These are phyloP conservation scores for Schwanniomyces vanrijiae DNA, from an alignment of 805 yeast genomes.

Conservation along the genomic window DNA sequence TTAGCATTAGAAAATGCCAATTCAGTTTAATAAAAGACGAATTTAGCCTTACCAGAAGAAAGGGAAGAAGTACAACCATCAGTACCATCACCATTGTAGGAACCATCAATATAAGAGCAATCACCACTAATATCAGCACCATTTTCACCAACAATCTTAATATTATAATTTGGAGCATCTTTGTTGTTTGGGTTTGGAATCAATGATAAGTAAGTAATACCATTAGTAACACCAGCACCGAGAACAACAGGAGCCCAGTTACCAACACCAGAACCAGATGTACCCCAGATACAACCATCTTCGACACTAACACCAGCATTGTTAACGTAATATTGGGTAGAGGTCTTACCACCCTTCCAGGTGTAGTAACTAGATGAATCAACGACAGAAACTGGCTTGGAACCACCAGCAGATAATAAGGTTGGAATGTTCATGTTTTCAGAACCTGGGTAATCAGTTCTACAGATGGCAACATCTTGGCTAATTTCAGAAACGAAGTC, in stretches of 20 bases:
- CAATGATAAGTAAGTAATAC: conserved; percentile 64
- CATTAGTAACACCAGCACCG: conserved; percentile 71
- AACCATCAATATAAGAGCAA: conserved; percentile 79
- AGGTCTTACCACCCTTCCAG: conserved; percentile 65
- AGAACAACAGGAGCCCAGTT: conserved; percentile 80
- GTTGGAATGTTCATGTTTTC: conserved; percentile 80
- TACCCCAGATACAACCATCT: conserved; percentile 76
- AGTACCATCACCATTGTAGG: conserved; percentile 63
- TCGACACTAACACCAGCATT: conserved; percentile 73
- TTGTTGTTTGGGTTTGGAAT: conserved; percentile 78
- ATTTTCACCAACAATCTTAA: conserved; percentile 44
- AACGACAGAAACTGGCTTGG: conserved; percentile 57
- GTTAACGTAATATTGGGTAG: conserved; percentile 75
- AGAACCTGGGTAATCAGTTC: conserved; percentile 82
- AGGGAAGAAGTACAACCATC: conserved; percentile 96
- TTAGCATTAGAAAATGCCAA: not conserved
- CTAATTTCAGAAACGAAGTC: conserved; percentile 50
- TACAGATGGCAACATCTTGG: conserved; percentile 62
- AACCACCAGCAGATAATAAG: conserved; percentile 52
- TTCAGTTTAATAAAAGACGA: conserved; percentile 45
- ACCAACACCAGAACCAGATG: conserved; percentile 57
- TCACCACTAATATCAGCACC: conserved; percentile 61
- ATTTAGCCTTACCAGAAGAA: conserved; percentile 77
- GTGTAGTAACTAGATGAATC: conserved; percentile 56
- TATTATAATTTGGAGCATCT: conserved; percentile 40